Percentiles rank a stretch among this genome's conserved stretches.
phyloP scores from a whole-genome alignment of 306 rosid genomes.

The Quercus suber region DNA sequence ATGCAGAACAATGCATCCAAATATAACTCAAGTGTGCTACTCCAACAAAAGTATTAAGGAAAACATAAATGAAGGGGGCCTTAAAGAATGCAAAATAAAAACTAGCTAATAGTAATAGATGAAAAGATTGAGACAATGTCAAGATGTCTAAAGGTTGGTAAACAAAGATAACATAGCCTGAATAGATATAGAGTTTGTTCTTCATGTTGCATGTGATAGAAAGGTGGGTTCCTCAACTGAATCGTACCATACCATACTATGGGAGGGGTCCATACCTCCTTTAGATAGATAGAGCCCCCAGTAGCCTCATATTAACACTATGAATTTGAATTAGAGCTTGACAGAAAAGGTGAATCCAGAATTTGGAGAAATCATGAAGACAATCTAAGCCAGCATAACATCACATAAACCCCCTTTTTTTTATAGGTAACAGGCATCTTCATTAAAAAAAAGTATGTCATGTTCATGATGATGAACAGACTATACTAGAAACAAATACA shows the following conservation, averaged over 20 bases:
- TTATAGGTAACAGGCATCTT: no score
- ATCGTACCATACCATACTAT: no score
- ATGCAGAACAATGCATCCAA: not conserved
- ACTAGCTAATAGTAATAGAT: not conserved
- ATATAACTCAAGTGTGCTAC: not conserved
- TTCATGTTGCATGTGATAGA: no score
- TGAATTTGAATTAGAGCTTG: not conserved
- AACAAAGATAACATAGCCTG: not conserved
- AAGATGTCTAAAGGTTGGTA: not conserved
- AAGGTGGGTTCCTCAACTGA: no score
- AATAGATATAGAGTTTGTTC: not conserved
- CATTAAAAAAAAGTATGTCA: no score
- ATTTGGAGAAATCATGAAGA: not conserved
- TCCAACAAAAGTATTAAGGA: not conserved
- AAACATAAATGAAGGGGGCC: not conserved
- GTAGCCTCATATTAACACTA: not conserved
- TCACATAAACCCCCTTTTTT: not conserved
- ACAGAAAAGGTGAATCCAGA: not conserved
- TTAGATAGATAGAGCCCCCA: no score
- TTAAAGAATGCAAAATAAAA: not conserved
- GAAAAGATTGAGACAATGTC: not conserved
- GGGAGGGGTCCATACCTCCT: no score
- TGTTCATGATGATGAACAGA: no score
- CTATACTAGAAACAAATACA: no score
- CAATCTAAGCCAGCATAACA: not conserved